A percentile compares a stretch with the other conserved stretches of the same genome.
Evolutionary conservation across 2,329 filamentous ascomycete species (phyloP).

Genomic region (Fusarium tanahbumbuense): DNA sequence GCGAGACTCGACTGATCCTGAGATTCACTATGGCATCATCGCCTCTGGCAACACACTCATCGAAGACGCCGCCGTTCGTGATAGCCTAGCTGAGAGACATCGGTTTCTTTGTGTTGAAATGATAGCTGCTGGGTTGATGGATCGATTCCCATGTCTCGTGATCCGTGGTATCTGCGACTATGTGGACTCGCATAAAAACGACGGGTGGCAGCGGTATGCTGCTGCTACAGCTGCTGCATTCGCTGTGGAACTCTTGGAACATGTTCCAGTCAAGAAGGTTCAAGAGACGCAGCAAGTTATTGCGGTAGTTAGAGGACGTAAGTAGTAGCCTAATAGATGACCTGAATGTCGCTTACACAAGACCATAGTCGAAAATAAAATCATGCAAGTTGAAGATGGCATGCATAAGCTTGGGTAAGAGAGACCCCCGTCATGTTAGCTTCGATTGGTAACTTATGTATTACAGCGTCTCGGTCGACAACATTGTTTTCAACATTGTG

Average conservation of each 20-base stretch:
- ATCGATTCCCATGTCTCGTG: neutral
- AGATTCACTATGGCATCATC: slow-evolving; percentile 42
- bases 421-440: too few relatives aligned
- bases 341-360: fast-evolving
- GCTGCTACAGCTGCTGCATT: neutral
- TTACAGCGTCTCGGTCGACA: fast-evolving
- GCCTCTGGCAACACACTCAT: slow-evolving; percentile 39
- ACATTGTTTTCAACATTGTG: fast-evolving
- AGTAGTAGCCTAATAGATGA: neutral
- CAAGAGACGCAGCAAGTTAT: slow-evolving; percentile 70
- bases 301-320: neutral
- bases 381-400: too few relatives aligned
- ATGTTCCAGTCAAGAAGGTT: slow-evolving; percentile 57
- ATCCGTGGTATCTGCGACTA: neutral
- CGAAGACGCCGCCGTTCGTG: neutral
- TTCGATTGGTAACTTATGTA: neutral
- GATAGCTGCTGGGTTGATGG: neutral
- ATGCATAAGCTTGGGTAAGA: too few relatives aligned
- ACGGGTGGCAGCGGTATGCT: neutral
- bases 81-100: neutral
- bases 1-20: slow-evolving; percentile 3
- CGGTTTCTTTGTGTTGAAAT: neutral
- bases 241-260: neutral
- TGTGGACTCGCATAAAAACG: neutral
- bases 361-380: neutral